phyloP scores from a whole-genome alignment of 768 basidiomycete genomes.

The Lentinula guzmanii region DNA sequence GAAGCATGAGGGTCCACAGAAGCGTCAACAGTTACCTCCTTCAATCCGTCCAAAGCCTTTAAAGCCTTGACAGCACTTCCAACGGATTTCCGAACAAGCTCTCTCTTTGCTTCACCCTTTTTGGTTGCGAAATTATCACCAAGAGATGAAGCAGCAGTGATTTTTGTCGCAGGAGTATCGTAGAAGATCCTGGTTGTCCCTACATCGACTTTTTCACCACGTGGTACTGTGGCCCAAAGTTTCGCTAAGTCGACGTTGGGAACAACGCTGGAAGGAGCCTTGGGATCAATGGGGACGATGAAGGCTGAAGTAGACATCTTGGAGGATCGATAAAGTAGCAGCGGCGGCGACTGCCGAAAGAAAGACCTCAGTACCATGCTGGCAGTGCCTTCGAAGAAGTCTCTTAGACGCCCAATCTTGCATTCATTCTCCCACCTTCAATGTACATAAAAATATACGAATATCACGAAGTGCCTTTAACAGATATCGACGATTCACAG shows the following conservation, averaged over 20 bases:
- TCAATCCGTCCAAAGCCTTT: conserved; percentile 53
- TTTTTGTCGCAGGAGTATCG: conserved; percentile 37
- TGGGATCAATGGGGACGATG: conserved; percentile 54
- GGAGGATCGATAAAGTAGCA: conserved; percentile 10
- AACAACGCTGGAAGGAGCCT: conserved; percentile 22
- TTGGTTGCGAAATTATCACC: conserved; percentile 49
- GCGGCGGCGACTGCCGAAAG: not conserved
- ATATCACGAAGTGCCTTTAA: no score
- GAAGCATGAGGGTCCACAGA: conserved; percentile 71
- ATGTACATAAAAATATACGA: no score
- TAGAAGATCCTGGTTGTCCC: conserved; percentile 65
- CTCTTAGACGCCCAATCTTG: not conserved
- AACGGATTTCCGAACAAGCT: conserved; percentile 64
- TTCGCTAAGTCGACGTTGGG: conserved; percentile 37
- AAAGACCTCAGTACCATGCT: not conserved
- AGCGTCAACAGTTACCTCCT: conserved; percentile 58
- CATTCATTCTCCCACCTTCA: not conserved
- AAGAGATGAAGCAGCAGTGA: conserved; percentile 53
- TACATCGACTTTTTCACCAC: conserved; percentile 46
- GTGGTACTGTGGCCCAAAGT: conserved; percentile 49
- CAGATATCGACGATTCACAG: no score
- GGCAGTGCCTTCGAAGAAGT: not conserved
- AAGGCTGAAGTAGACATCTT: conserved; percentile 52
- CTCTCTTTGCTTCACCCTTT: conserved; percentile 44
- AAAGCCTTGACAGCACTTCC: conserved; percentile 70